Base-by-base conservation (phyloP, 2,329 filamentous ascomycete genomes). In the Beauveria brongniartii region DNA sequence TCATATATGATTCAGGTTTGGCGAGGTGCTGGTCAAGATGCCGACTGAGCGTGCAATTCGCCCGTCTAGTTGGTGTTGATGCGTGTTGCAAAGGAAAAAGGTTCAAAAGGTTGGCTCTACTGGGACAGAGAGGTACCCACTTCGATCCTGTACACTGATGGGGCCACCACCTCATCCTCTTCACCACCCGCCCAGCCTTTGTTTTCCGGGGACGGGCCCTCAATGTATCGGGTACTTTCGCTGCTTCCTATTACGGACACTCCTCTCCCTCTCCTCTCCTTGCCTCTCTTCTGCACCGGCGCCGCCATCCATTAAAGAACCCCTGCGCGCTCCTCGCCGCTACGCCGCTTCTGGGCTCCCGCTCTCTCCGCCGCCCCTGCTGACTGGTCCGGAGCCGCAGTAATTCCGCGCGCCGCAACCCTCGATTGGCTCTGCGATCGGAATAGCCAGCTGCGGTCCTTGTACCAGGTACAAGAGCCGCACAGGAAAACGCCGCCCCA, bases 371-470 rank as follows among this genome's bases (percentile, higher is more conserved):
- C 30, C 37, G 51, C 24, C 18, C 20, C 5, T 20, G 0, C 16
- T 51, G 22, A 53, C 54, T 61, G 53, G 59, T n/a, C 52, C 59
- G 59, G 59, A 61, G 46, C 6, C 30, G 43, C 44, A 54, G 59
- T 50, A 56, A 61, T 51, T 61, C 59, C 59, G 59, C 54, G n/a
- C 28, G 26, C 59, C 59, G 53, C 53, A 24, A 43, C 9, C 24
- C 41, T 55, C 53, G 41, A 55, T 55, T 40, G 43, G 43, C 43
- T 22, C 14, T 48, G 46, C 53, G 59, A 61, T 61, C 59, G 48
- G 28, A 52, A 34, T 16, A 28, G n/a, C 22, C 24, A 30, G 6
- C 34, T 24, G 48, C 26, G 34, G 16, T 34, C 22, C 51, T 40
- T 41, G 59, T 61, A 61, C 59, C 51, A 1, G 59, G 28, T 61